These are phyloP conservation scores for Kazachstania bromeliacearum DNA, from an alignment of 805 yeast genomes.

Conservation along the genomic window DNA sequence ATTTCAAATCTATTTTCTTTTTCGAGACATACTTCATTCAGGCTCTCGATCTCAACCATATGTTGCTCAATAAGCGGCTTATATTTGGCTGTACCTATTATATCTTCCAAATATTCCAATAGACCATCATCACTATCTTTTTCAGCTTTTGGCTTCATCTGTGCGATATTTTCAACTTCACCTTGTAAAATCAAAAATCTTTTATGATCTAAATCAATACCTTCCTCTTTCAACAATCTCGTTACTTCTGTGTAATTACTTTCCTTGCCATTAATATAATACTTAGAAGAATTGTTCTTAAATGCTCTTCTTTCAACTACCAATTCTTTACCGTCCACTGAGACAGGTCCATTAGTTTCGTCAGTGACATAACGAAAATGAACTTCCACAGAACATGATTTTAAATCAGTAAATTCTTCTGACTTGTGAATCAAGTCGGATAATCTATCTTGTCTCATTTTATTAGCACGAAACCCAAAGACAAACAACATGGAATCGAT, in stretches of 20 bases:
- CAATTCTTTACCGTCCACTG: constrained; percentile 23
- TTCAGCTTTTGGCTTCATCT: constrained; percentile 97
- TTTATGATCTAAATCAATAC: constrained; percentile 91
- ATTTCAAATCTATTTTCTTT: constrained; percentile 71
- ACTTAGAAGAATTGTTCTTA: constrained; percentile 66
- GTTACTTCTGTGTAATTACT: constrained; percentile 78
- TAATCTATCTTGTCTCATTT: constrained; percentile 93
- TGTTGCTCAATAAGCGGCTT: constrained; percentile 66
- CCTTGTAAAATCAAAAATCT: constrained; percentile 93
- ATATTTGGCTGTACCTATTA: constrained; percentile 86
- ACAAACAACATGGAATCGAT: constrained; percentile 94
- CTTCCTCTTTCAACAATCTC: constrained; percentile 59
- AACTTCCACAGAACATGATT: constrained; percentile 83
- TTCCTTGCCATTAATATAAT: constrained; percentile 58
- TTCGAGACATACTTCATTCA: constrained; percentile 72
- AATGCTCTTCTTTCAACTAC: constrained; percentile 75
- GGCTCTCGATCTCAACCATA: constrained; percentile 50
- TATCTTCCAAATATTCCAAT: constrained; percentile 89
- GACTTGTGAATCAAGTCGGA: constrained; percentile 91
- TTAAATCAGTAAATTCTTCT: constrained; percentile 53
- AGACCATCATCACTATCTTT: constrained; percentile 86
- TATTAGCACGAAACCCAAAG: constrained; percentile 91
- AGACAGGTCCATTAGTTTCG: constrained; percentile 31
- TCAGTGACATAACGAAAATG: constrained; percentile 75
- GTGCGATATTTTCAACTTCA: constrained; percentile 96